Evolutionary conservation across 2,329 filamentous ascomycete genomes (phyloP).

Genomic region (Sporothrix pallida): DNA sequence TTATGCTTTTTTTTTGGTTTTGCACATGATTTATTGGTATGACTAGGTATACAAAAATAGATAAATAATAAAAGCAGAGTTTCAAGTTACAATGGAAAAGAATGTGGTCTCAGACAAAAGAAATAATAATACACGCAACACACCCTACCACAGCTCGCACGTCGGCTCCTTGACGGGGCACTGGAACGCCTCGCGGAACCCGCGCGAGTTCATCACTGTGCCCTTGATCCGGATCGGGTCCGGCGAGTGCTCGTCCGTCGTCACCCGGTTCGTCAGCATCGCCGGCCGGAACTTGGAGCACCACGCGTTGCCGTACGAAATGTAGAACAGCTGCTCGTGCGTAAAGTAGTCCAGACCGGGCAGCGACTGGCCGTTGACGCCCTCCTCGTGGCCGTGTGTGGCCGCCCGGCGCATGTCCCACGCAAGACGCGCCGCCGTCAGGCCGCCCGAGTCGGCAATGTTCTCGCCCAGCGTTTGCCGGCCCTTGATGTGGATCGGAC

Average conservation of each 20-base stretch:
- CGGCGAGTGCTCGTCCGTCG: constrained; percentile 70
- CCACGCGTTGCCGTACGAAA: constrained; percentile 69
- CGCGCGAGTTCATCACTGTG: constrained; percentile 69
- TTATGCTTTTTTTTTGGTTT: not conserved
- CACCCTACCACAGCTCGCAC: constrained; percentile 69
- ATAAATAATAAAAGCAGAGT: not conserved
- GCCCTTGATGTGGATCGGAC: constrained; percentile 66
- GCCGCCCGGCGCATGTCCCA: constrained; percentile 63
- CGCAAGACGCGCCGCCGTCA: constrained; percentile 66
- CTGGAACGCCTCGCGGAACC: constrained; percentile 70
- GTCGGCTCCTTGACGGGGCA: constrained; percentile 69
- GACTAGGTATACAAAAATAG: constrained; percentile 4
- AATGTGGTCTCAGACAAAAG: not conserved
- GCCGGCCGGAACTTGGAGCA: constrained; percentile 68
- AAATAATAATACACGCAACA: not conserved
- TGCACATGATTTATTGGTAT: not conserved
- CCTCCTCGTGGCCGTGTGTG: constrained; percentile 36
- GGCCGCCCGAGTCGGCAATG: constrained; percentile 72
- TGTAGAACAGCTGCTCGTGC: constrained; percentile 73
- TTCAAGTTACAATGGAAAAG: not conserved
- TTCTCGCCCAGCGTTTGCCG: constrained; percentile 70
- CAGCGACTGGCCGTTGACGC: constrained; percentile 46
- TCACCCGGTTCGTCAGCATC: constrained; percentile 61
- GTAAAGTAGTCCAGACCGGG: constrained; percentile 67
- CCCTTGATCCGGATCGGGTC: constrained; percentile 65